Evolutionary conservation across 2,329 filamentous ascomycete species (phyloP).

Genomic region (Pseudocercospora ulei): DNA sequence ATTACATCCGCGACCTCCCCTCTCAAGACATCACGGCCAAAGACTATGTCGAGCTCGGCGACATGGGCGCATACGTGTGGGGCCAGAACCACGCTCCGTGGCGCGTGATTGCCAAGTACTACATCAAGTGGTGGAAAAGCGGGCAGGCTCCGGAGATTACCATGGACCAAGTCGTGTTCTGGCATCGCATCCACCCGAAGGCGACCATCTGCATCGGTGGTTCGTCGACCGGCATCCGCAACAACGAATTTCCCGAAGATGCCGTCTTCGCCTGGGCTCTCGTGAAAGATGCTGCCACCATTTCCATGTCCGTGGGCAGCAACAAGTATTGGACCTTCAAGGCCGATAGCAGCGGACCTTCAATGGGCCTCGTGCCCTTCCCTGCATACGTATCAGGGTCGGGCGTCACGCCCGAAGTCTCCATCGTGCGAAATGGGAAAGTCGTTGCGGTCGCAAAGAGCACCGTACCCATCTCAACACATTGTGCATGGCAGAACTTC

Average conservation of each 20-base stretch:
- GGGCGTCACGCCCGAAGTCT: slow-evolving; percentile 30
- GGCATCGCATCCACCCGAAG: slow-evolving; percentile 36
- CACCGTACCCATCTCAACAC: slow-evolving; percentile 25
- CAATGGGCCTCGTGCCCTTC: slow-evolving; percentile 32
- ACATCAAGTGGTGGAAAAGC: slow-evolving; percentile 35
- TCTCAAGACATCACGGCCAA: slow-evolving; percentile 25
- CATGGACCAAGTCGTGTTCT: slow-evolving; percentile 35
- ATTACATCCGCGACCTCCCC: slow-evolving; percentile 36
- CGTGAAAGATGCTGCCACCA: slow-evolving; percentile 29
- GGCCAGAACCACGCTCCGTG: slow-evolving; percentile 35
- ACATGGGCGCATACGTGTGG: slow-evolving; percentile 34
- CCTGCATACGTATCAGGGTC: slow-evolving; percentile 27
- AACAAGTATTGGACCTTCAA: slow-evolving; percentile 34
- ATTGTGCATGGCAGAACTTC: slow-evolving; percentile 33
- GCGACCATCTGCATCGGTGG: slow-evolving; percentile 30
- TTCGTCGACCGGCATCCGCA: slow-evolving; percentile 30
- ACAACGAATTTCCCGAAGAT: slow-evolving; percentile 31
- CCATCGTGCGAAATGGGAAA: slow-evolving; percentile 30
- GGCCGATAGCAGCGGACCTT: slow-evolving; percentile 28
- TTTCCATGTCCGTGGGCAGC: slow-evolving; percentile 32
- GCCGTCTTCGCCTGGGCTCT: slow-evolving; percentile 36
- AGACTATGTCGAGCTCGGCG: slow-evolving; percentile 31
- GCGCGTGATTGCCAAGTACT: slow-evolving; percentile 37
- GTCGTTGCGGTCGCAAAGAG: slow-evolving; percentile 26
- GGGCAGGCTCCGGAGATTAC: slow-evolving; percentile 31